Evolutionary conservation across 2,329 filamentous ascomycete species (phyloP), one percentile per base, ranked within the genome.

Genomic region (Ceratocystis papillata): DNA sequence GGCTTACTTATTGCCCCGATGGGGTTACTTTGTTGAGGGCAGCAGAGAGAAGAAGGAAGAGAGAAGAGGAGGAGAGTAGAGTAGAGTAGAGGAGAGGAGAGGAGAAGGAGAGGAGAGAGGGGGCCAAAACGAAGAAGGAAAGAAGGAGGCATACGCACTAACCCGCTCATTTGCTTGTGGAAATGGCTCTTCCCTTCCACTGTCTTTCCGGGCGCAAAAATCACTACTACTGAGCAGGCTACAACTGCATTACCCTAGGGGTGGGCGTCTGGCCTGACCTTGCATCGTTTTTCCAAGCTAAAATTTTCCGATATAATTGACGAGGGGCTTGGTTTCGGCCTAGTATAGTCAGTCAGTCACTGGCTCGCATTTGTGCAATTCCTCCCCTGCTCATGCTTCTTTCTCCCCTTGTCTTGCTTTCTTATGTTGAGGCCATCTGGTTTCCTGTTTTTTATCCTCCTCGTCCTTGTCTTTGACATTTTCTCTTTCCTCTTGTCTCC

Each of bases 201-300:
- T 37, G 55, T 59, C 55, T 59, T 59, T 37, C 55, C 55, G 55
- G 55, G 55, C 55, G 55, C 55, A 59, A 59, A 12, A 20, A 30
- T 4, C 12, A 17, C 2, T n/a, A 17, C 2, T n/a, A 41, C 37
- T 8, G 15, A 15, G 37, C 55, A 37, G 55, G 17, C 55, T 30
- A 59, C 28, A 59, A 59, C 33, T 12, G 37, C 37, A 59, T 59
- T n/a, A 59, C 17, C 28, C 55, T 33, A 59, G 12, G 17, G 7
- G n/a, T 37, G 20, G 12, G 48, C 3, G 22, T 53, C 48, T 53
- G 20, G 20, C 25, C 48, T 33, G 28, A n/a, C 17, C 25, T 59
- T 57, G 22, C 30, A 7, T 59, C 28, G 7, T 22, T 59, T 59
- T 59, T 20, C 3, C 55, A 37, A 37, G 28, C 55, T 59, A 59